Evolutionary conservation across 805 yeast species (phyloP), one percentile per base, ranked within the genome.

Genomic region (Candida manassasensis): DNA sequence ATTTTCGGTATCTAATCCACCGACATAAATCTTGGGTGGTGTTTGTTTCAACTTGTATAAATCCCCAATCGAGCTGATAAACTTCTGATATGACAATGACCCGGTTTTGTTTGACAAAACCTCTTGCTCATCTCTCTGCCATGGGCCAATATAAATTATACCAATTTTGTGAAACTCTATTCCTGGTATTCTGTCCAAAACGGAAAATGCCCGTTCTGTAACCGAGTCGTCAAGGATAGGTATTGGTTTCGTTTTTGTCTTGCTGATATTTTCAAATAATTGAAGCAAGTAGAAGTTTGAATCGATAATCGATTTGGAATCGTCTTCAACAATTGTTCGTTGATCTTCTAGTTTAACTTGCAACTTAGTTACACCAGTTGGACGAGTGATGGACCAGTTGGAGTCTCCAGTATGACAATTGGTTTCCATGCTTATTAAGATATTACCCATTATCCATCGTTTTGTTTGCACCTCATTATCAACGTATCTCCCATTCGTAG

Each of bases 161-260:
- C 96, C 96, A 26, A 83, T 73, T 52, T 86, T 87, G 54, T 81
- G 86, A 46, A 80, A 81, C 30, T 81, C 84, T 4, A 83, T 82
- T 5, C 81, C 78, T 0, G 96, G 94, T 1, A 84, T 77, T 12
- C 88, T 60, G 48, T 86, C 95, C 39, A 87, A 65, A 12, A 78
- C 68, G 4, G 71, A 54, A 13, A 87, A 50, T 0, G 89, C 84
- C 19, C 51, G 66, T 42, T 11, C 67, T 42, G 55, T 69, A 51
- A 52, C 41, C 2, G 66, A 42, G 35, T 76, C 82, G 18, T 73
- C 73, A 5, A 73, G 65, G 7, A 81, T 52, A 2, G 77, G 71
- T 3, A 76, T 43, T 3, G 83, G 83, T 41, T 67, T 69, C 3
- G 50, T 34, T 3, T 47, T 36, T 4, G 47, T 44, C 4, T 46